Conservation (phyloP, 148 eudicot genomes). For the Rhododendron ferrugineum region DNA sequence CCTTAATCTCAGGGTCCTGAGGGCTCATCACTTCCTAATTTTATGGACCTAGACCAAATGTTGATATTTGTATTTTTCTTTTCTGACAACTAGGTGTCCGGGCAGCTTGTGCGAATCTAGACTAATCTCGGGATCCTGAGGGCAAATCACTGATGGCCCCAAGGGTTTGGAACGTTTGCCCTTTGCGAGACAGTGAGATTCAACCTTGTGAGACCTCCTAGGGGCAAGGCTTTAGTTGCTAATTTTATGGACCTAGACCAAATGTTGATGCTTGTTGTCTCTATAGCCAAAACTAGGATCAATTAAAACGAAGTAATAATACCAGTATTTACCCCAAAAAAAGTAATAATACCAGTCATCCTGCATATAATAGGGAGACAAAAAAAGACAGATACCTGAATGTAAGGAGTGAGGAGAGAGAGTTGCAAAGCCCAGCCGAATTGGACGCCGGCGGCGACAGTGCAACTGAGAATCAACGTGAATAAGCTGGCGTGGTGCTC, state of each 20-base stretch:
- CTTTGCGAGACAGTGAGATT: no score
- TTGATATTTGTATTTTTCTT: background rate
- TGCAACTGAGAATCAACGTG: slow-evolving; percentile 71
- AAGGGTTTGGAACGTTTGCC: no score
- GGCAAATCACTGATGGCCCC: no score
- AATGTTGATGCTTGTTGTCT: background rate
- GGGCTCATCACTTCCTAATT: background rate
- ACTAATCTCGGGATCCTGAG: no score
- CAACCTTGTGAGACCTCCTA: no score
- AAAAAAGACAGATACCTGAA: slow-evolving; percentile 45
- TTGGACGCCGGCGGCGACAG: slow-evolving; percentile 85
- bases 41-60: background rate
- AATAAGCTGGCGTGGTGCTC: slow-evolving; percentile 32
- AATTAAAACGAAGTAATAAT: background rate
- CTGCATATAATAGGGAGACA: background rate
- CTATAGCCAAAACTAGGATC: background rate
- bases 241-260: no score
- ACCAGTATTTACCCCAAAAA: no score
- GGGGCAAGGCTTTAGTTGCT: no score
- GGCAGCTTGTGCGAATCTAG: no score
- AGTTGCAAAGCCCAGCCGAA: slow-evolving; percentile 94
- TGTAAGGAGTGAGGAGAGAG: slow-evolving; percentile 89
- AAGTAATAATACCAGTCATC: background rate
- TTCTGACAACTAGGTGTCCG: no score
- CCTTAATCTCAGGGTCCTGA: no score